Percentiles rank a stretch among this genome's conserved stretches.
Conservation (phyloP, 305 asterid species). For the Plantago rigida region DNA sequence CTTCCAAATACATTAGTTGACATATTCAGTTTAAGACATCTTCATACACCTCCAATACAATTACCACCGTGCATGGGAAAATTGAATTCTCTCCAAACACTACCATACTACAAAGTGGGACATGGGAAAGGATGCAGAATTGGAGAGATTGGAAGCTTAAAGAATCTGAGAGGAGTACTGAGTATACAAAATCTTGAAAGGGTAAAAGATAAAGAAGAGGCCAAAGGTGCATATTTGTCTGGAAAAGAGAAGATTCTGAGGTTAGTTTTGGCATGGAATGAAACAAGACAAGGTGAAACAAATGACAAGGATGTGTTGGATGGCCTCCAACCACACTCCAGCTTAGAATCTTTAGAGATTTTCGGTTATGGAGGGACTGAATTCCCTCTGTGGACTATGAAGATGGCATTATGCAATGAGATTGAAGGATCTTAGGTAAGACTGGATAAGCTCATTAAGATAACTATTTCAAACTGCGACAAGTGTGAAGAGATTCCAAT, state of each 20-base stretch:
- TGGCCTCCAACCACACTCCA: constrained; percentile 34
- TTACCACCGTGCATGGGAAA: constrained; percentile 25
- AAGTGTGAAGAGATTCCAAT: neutral
- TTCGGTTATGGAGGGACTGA: constrained; percentile 13
- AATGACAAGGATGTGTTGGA: constrained; percentile 27
- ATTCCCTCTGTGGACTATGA: constrained; percentile 31
- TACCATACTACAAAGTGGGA: neutral
- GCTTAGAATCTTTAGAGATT: constrained; percentile 10
- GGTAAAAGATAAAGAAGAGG: constrained; percentile 22
- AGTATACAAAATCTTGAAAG: constrained; percentile 12
- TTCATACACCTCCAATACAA: neutral
- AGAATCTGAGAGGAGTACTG: constrained; percentile 16
- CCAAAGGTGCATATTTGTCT: constrained; percentile 3
- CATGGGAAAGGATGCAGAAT: constrained; percentile 10
- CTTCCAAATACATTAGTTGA: constrained; percentile 15
- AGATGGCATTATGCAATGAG: constrained; percentile 9
- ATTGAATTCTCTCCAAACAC: constrained; percentile 26
- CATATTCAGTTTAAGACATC: constrained; percentile 27
- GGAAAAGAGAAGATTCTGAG: constrained; percentile 11
- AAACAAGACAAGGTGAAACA: neutral
- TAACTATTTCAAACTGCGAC: neutral
- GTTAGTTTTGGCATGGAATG: neutral
- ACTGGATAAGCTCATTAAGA: neutral
- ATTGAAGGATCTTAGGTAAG: too few species aligned
- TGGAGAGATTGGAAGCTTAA: constrained; percentile 15